These are phyloP conservation scores for Fomes fomentarius DNA, from an alignment of 1,284 basidiomycete genomes.

Conservation along the genomic window DNA sequence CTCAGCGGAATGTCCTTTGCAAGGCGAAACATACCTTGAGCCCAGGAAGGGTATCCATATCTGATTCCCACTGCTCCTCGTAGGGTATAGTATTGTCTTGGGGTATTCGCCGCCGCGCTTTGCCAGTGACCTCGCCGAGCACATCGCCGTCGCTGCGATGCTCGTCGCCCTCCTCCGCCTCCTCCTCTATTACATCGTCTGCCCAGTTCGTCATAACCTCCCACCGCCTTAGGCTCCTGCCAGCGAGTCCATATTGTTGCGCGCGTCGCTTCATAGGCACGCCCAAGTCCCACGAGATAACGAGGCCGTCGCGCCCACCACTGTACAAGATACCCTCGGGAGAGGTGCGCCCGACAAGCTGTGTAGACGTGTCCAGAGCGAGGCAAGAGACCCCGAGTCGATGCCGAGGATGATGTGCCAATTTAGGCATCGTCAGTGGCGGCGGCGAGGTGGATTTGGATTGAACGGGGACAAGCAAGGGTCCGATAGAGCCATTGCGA, in stretches of 20 bases:
- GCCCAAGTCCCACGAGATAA: conserved; percentile 90
- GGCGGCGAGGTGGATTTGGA: too few relatives aligned
- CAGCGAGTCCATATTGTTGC: conserved; percentile 38
- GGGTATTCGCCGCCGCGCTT: conserved; percentile 29
- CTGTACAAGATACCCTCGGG: conserved; percentile 95
- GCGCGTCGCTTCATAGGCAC: conserved; percentile 58
- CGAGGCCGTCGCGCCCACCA: conserved; percentile 89
- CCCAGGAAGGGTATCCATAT: conserved; percentile 49
- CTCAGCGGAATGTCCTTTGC: too few relatives aligned
- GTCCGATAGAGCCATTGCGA: conserved; percentile 65
- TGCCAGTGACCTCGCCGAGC: conserved; percentile 64
- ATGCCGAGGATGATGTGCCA: conserved; percentile 70
- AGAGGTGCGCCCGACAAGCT: conserved; percentile 56
- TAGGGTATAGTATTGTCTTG: conserved; percentile 50
- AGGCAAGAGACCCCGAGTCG: conserved; percentile 87
- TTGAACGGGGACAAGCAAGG: conserved; percentile 57
- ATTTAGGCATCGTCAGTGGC: conserved; percentile 23
- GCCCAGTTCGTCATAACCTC: conserved; percentile 82
- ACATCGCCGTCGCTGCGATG: conserved; percentile 70
- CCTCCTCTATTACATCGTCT: conserved; percentile 69
- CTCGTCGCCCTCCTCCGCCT: conserved; percentile 54
- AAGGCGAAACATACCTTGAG: conserved; percentile 55
- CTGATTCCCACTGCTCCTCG: conserved; percentile 82
- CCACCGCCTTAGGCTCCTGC: conserved; percentile 50
- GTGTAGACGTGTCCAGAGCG: conserved; percentile 85